phyloP scores from a whole-genome alignment of 192 early-diverging fungal species.

The Pecoramyces ruminantium region DNA sequence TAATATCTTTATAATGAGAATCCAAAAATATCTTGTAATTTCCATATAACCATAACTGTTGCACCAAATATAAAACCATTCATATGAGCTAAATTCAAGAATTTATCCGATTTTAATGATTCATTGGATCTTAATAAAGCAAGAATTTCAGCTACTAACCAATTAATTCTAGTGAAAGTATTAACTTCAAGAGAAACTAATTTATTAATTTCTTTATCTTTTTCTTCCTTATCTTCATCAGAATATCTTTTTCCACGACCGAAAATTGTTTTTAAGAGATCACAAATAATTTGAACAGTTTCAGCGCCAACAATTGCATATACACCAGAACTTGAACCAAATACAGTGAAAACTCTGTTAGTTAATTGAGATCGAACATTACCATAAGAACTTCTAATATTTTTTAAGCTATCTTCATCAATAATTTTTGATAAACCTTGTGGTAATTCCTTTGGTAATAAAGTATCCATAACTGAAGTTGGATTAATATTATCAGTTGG shows the following conservation, averaged over 20 bases:
- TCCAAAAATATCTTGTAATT: background rate
- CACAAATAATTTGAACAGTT: background rate
- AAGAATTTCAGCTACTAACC: background rate
- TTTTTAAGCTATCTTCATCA: background rate
- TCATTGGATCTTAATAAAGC: background rate
- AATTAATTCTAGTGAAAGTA: background rate
- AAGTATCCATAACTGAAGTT: background rate
- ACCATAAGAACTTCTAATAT: background rate
- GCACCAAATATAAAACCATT: background rate
- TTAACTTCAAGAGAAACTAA: background rate
- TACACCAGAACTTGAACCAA: background rate
- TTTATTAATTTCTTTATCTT: background rate
- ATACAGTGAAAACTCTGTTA: background rate
- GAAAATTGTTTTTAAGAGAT: background rate
- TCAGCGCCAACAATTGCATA: background rate
- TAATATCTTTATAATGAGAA: background rate
- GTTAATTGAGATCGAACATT: background rate
- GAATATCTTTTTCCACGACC: background rate
- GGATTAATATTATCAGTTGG: background rate
- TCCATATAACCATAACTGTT: background rate
- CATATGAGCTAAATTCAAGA: background rate
- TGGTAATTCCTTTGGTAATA: background rate
- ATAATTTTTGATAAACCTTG: background rate
- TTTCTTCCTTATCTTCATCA: background rate
- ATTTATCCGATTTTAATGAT: background rate